Percentiles rank a stretch among this genome's conserved stretches.
Evolutionary conservation across 306 rosid species (phyloP).

Genomic region (Castanopsis chinensis): DNA sequence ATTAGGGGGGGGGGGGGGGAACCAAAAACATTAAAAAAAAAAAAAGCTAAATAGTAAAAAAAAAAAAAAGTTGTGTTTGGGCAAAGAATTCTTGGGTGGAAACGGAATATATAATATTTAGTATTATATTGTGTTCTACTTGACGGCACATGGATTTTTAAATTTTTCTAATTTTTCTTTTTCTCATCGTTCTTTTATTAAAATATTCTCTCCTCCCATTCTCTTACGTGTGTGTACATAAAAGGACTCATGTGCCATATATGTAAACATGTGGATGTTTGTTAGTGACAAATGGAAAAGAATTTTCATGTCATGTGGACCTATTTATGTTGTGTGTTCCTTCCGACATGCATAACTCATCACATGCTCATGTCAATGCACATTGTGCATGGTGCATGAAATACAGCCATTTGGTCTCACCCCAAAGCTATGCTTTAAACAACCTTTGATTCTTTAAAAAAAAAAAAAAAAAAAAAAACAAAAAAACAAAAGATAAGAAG

Average conservation of each 20-base stretch:
- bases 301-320: background rate
- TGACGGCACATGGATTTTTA: too few relatives aligned
- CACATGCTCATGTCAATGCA: slow-evolving; percentile 11
- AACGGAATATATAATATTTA: too few relatives aligned
- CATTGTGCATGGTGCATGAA: slow-evolving; percentile 5
- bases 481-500: too few relatives aligned
- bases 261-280: background rate
- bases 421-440: background rate
- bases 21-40: too few relatives aligned
- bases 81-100: too few relatives aligned
- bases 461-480: accelerated
- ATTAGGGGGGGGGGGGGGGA: too few relatives aligned
- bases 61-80: too few relatives aligned
- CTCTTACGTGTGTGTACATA: background rate
- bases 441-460: background rate
- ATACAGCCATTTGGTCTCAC: slow-evolving; percentile 18
- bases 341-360: background rate
- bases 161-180: too few relatives aligned
- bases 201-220: too few relatives aligned
- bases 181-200: too few relatives aligned
- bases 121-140: too few relatives aligned
- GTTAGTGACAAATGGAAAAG: background rate
- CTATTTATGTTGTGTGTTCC: background rate
- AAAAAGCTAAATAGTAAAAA: too few relatives aligned
- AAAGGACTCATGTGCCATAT: background rate